phyloP scores from a whole-genome alignment of 805 yeast species.

The Saturnispora serradocipensis region DNA sequence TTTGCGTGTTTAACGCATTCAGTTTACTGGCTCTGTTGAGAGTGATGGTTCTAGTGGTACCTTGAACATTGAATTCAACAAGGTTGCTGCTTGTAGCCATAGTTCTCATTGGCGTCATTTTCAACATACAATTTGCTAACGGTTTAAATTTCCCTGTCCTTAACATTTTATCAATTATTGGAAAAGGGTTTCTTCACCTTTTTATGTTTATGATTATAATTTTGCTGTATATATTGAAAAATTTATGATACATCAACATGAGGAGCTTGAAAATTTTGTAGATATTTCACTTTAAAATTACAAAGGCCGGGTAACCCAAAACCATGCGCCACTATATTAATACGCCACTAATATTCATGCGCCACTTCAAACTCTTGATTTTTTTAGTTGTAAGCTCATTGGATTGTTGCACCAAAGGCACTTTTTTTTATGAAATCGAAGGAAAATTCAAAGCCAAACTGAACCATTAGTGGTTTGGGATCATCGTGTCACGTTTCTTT shows the following conservation, averaged over 20 bases:
- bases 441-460: too few relatives aligned
- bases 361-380: not conserved
- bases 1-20: constrained; percentile 71
- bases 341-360: not conserved
- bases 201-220: not conserved
- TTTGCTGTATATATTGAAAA: not conserved
- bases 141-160: not conserved
- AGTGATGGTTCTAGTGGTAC: constrained; percentile 62
- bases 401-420: too few relatives aligned
- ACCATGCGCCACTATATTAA: not conserved
- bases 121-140: not conserved
- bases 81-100: constrained; percentile 16
- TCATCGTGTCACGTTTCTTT: too few relatives aligned
- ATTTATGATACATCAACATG: not conserved
- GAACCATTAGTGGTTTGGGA: too few relatives aligned
- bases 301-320: not conserved
- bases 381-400: not conserved
- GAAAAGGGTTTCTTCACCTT: not conserved
- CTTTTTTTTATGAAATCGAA: too few relatives aligned
- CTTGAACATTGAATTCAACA: constrained; percentile 53
- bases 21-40: constrained; percentile 76
- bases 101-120: constrained; percentile 8
- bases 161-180: not conserved
- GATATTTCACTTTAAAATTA: not conserved
- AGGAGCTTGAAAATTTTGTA: not conserved